Evolutionary conservation across 805 yeast genomes (phyloP).

Genomic region (Jamesozyma gamospora): DNA sequence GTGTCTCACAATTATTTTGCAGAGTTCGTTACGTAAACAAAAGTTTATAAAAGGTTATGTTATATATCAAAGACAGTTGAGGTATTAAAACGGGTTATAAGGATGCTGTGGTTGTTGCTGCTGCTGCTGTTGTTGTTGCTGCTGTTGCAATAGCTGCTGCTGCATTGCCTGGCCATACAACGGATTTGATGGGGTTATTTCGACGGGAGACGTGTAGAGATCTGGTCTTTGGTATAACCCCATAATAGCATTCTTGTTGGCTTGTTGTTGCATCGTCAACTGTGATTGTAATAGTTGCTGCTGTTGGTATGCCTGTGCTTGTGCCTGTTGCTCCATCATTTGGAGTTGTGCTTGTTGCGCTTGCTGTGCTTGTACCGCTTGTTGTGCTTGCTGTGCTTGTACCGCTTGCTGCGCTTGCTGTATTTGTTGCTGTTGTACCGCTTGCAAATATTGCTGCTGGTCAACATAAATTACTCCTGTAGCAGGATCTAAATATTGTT

Average conservation of each 20-base stretch:
- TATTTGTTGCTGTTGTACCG: constrained; percentile 11
- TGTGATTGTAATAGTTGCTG: constrained; percentile 10
- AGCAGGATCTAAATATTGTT: constrained; percentile 64
- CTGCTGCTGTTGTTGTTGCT: constrained; percentile 10
- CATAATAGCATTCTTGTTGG: constrained; percentile 19
- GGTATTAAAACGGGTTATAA: too few species aligned
- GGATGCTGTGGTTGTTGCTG: background rate
- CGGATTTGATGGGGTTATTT: constrained; percentile 21
- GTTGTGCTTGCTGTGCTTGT: constrained; percentile 6
- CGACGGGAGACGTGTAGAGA: constrained; percentile 23
- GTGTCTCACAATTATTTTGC: too few species aligned
- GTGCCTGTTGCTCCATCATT: too few species aligned
- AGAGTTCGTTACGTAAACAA: too few species aligned
- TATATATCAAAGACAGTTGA: too few species aligned
- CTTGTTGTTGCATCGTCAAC: constrained; percentile 14
- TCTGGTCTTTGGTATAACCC: constrained; percentile 25
- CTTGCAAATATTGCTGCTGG: constrained; percentile 43
- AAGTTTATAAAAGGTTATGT: too few species aligned
- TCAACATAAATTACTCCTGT: constrained; percentile 65
- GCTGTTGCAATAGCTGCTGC: constrained; percentile 22
- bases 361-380: constrained; percentile 19
- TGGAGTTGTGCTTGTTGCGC: constrained; percentile 7
- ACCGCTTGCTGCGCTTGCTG: constrained; percentile 8
- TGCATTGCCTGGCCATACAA: constrained; percentile 22
- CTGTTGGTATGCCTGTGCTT: constrained; percentile 4